Percentiles rank a stretch among this genome's conserved stretches.
Conservation (phyloP, 495 filamentous ascomycete genomes). For the Thozetella sp. region DNA sequence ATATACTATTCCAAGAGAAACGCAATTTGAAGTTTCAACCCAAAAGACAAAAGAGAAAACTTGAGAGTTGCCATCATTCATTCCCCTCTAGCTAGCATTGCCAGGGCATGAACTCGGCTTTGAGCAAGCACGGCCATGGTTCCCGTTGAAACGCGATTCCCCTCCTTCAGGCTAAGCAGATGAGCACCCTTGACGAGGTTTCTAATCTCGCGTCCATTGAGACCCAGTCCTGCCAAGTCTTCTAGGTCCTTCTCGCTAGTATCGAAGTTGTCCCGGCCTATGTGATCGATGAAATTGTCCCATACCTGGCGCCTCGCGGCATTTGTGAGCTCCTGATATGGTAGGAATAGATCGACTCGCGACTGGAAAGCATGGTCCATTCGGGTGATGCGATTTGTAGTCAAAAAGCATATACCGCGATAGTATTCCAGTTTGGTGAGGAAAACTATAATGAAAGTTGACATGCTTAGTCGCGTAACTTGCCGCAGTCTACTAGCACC, state of each 20-base stretch:
- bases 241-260: slow-evolving; percentile 18
- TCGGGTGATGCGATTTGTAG: slow-evolving; percentile 38
- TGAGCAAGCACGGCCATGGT: slow-evolving; percentile 17
- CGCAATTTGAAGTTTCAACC: no score
- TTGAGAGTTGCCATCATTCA: no score
- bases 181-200: slow-evolving; percentile 45
- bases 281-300: slow-evolving; percentile 19
- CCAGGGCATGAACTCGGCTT: slow-evolving; percentile 15
- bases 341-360: slow-evolving; percentile 47
- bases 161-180: slow-evolving; percentile 12
- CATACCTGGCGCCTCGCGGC: slow-evolving; percentile 23
- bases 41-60: no score
- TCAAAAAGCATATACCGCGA: slow-evolving; percentile 50
- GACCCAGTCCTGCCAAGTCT: slow-evolving; percentile 20
- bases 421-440: slow-evolving; percentile 58
- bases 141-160: slow-evolving; percentile 9
- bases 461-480: neutral
- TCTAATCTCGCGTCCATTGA: slow-evolving; percentile 42
- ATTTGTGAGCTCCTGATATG: slow-evolving; percentile 34
- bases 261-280: slow-evolving; percentile 17
- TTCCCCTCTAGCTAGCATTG: no score
- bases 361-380: slow-evolving; percentile 55
- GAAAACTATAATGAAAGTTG: slow-evolving; percentile 35
- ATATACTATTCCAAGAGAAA: no score
- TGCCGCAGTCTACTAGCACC: slow-evolving; percentile 1